Base-by-base conservation (phyloP, 192 early-diverging fungal genomes). In the Entomortierella lignicola region DNA sequence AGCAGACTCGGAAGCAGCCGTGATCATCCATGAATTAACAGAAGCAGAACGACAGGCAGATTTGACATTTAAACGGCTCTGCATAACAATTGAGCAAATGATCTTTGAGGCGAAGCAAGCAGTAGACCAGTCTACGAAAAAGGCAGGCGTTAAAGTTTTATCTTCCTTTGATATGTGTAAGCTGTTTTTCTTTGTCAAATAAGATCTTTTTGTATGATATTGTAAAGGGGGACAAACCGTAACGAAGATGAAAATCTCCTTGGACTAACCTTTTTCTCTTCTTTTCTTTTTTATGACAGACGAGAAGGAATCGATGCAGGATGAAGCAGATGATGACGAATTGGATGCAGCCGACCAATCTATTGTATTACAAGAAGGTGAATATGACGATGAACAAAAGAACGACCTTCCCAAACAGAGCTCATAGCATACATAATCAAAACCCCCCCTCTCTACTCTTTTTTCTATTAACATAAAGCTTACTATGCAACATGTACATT, bases 101-200 rank as follows among this genome's bases (percentile, higher is more conserved):
- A 54, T 79, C 11, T 79, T 58, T 66, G 75, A 79, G 47, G 75
- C 67, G 6, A 63, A 60, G 23, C 75, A 79, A 15, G 75, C 75
- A 4, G 31, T 79, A 2, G 75, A 79, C 56, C 66, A 79, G 23
- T 79, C 75, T 18, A 55, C 52, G 2, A 69, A 66, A 34, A 55
- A 55, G 3, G 41, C 75, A n/a, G 75, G 75, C 18, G 68, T 79
- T 51, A 79, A 79, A 42, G 75, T 79, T 42, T 37, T 79, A 25
- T 70, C 75, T 1, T 70, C 67, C 3, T 79, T 70, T 31, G 75
- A 79, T 48, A 70, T 79, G 68, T 61, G 75, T 79, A 70, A 66
- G 75, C 56, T 18, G 30, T 47, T 65, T 29, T 3, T 42, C 4
- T 44, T 18, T 44, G n/a, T n/a, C n/a, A n/a, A n/a, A n/a, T n/a